phyloP scores from a whole-genome alignment of 2,329 filamentous ascomycete species.

The Colletotrichum chlorophyti region DNA sequence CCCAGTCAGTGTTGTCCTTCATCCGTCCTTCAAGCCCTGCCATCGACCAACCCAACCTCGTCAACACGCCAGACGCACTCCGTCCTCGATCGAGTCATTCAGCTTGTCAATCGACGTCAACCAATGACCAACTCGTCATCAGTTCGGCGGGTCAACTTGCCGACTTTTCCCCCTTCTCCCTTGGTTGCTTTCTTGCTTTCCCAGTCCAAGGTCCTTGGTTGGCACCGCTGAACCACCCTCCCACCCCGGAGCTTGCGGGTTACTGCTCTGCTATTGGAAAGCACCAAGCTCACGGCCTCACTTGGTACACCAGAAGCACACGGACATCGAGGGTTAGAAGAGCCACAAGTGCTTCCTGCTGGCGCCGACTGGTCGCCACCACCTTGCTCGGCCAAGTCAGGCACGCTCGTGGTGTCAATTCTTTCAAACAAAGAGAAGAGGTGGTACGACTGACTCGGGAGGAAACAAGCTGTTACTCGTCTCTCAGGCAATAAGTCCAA shows the following conservation, averaged over 20 bases:
- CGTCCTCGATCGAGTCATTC: constrained; percentile 27
- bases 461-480: constrained; percentile 21
- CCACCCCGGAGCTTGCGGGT: constrained; percentile 24
- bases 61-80: constrained; percentile 13
- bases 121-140: constrained; percentile 11
- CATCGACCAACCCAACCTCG: constrained; percentile 20
- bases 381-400: constrained; percentile 25
- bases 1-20: neutral
- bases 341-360: neutral
- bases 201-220: neutral
- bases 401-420: constrained; percentile 21
- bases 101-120: constrained; percentile 9
- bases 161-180: constrained; percentile 7
- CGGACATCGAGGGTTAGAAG: constrained; percentile 1
- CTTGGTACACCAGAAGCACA: constrained; percentile 7
- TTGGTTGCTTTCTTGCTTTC: neutral
- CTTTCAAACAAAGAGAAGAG: constrained; percentile 23
- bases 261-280: constrained; percentile 15
- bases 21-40: constrained; percentile 15
- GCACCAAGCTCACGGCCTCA: constrained; percentile 6
- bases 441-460: constrained; percentile 24
- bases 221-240: constrained; percentile 8
- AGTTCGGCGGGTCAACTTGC: constrained; percentile 25
- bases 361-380: constrained; percentile 4
- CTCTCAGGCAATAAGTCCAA: constrained; percentile 19